Conservation (phyloP, 192 early-diverging fungal genomes). For the Radiomyces spectabilis region DNA sequence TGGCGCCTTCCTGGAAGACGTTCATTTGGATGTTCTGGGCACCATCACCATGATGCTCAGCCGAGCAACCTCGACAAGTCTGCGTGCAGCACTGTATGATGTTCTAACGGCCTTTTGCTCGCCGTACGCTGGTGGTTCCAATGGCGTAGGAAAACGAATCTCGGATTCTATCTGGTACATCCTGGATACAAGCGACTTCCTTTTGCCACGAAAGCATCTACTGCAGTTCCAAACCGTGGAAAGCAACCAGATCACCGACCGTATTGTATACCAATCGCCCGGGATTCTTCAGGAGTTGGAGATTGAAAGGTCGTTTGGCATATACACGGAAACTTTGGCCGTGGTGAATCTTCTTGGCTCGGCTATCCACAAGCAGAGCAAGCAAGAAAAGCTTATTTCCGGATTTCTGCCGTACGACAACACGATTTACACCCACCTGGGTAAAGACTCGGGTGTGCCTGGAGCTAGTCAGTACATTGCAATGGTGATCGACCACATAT, state of each 20-base stretch:
- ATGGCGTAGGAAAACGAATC: slow-evolving; percentile 45
- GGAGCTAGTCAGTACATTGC: slow-evolving; percentile 73
- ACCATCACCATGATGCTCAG: slow-evolving; percentile 78
- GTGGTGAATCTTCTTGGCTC: slow-evolving; percentile 68
- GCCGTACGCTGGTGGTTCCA: slow-evolving; percentile 33
- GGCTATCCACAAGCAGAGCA: slow-evolving; percentile 56
- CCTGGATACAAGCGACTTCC: slow-evolving; percentile 59
- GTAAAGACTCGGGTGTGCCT: slow-evolving; percentile 56
- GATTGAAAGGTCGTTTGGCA: slow-evolving; percentile 45
- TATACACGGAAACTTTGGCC: slow-evolving; percentile 82
- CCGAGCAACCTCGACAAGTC: slow-evolving; percentile 62
- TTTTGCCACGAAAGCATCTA: slow-evolving; percentile 47
- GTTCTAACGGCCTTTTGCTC: slow-evolving; percentile 78
- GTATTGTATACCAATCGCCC: too few species aligned
- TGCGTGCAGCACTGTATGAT: slow-evolving; percentile 77
- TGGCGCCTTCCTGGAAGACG: slow-evolving; percentile 56
- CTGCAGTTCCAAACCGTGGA: slow-evolving; percentile 6
- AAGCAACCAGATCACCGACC: too few species aligned
- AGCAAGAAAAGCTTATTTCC: slow-evolving; percentile 9
- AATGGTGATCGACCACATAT: slow-evolving; percentile 82
- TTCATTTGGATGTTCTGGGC: slow-evolving; percentile 56
- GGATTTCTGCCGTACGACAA: slow-evolving; percentile 29
- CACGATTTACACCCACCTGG: slow-evolving; percentile 57
- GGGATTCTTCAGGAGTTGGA: slow-evolving; percentile 80
- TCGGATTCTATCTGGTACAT: slow-evolving; percentile 69